Evolutionary conservation across 2,329 filamentous ascomycete species (phyloP).

Genomic region (Sclerotinia minor): DNA sequence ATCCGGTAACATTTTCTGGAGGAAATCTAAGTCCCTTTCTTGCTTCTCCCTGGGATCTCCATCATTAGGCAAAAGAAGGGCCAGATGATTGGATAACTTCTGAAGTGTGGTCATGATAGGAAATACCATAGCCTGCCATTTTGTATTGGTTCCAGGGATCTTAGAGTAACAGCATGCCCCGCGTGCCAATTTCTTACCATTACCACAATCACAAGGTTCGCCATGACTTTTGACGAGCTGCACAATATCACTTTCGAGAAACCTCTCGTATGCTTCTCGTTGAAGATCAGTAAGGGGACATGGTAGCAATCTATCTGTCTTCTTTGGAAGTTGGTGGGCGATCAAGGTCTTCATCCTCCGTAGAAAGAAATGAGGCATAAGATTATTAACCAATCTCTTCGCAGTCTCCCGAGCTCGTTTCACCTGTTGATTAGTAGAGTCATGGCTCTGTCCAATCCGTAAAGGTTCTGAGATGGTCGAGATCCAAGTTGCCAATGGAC

Average conservation of each 20-base stretch:
- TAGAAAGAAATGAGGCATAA: slow-evolving; percentile 86
- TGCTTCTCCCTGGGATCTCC: slow-evolving; percentile 71
- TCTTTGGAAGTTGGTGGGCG: slow-evolving; percentile 88
- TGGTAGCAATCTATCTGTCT: slow-evolving; percentile 92
- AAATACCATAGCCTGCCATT: slow-evolving; percentile 72
- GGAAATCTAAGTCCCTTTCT: slow-evolving; percentile 70
- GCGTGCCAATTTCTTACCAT: slow-evolving; percentile 57
- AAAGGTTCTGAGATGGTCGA: slow-evolving; percentile 75
- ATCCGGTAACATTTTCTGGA: slow-evolving; percentile 73
- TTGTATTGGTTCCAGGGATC: slow-evolving; percentile 48
- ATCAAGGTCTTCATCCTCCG: slow-evolving; percentile 92
- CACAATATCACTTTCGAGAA: slow-evolving; percentile 72
- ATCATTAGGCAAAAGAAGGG: slow-evolving; percentile 71
- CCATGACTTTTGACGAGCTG: slow-evolving; percentile 66
- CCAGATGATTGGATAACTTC: slow-evolving; percentile 91
- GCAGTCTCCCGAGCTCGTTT: slow-evolving; percentile 80
- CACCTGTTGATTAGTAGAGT: slow-evolving; percentile 81
- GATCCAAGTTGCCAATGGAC: slow-evolving; percentile 73
- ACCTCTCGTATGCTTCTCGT: slow-evolving; percentile 76
- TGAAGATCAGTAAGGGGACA: slow-evolving; percentile 86
- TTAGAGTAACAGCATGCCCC: slow-evolving; percentile 77
- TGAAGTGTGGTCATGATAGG: slow-evolving; percentile 79
- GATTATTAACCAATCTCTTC: slow-evolving; percentile 78
- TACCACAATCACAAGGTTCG: slow-evolving; percentile 69
- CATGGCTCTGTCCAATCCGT: slow-evolving; percentile 79